Percentiles rank a stretch among this genome's conserved stretches.
phyloP scores from a whole-genome alignment of 192 early-diverging fungal species.

The Dissophora globulifera region DNA sequence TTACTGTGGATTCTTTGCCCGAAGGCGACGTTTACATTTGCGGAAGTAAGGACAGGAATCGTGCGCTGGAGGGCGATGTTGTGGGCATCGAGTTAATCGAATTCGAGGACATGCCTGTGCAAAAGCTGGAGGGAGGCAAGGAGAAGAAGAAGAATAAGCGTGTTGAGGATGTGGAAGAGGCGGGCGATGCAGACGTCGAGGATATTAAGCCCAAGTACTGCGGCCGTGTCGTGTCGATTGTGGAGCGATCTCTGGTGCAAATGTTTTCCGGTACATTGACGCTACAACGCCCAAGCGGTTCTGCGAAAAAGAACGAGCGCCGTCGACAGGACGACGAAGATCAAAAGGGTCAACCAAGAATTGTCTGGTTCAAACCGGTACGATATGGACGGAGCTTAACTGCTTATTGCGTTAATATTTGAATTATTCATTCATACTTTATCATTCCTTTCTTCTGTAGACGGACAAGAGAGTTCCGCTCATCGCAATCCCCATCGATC shows the following conservation, averaged over 20 bases:
- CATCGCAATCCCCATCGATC: constrained; percentile 79
- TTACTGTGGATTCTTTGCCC: constrained; percentile 75
- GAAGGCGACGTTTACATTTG: constrained; percentile 84
- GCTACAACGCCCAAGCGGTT: constrained; percentile 45
- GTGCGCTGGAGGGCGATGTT: constrained; percentile 86
- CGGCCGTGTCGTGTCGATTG: constrained; percentile 67
- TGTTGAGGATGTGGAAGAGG: constrained; percentile 60
- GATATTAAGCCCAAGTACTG: constrained; percentile 67
- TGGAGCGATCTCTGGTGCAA: constrained; percentile 67
- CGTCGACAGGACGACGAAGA: constrained; percentile 56
- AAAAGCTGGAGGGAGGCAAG: constrained; percentile 70
- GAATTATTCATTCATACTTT: too few species aligned
- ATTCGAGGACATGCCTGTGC: constrained; percentile 72
- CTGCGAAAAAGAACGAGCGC: constrained; percentile 51
- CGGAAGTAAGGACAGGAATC: constrained; percentile 78
- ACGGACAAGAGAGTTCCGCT: constrained; percentile 82
- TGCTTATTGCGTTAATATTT: too few species aligned
- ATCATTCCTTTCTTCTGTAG: constrained; percentile 7
- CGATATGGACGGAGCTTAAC: too few species aligned
- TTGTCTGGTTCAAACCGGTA: constrained; percentile 84
- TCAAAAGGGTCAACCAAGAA: constrained; percentile 61
- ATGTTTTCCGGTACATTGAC: constrained; percentile 65
- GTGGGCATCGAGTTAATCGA: constrained; percentile 80
- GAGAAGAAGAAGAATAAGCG: constrained; percentile 68
- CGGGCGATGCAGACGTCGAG: constrained; percentile 66